Evolutionary conservation across 768 basidiomycete species (phyloP), one percentile per base, ranked within the genome.

Genomic region (Boletus bicolor): DNA sequence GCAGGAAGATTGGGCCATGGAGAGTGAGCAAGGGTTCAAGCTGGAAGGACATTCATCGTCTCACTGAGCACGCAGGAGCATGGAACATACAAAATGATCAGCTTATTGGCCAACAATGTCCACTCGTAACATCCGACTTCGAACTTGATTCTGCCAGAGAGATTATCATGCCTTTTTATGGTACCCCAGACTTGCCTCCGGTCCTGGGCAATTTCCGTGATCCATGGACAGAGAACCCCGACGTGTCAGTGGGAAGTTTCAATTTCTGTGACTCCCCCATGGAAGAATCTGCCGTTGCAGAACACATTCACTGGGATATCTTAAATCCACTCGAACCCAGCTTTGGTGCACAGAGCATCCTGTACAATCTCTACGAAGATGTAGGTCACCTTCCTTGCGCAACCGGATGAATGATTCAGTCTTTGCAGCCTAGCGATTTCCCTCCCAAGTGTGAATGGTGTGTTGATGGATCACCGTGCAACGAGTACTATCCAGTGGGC

Each of bases 381-480:
- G 58, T 64, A 39, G 19, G 62, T 51, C 32, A 1, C n/a, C 5
- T 26, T 30, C 41, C 17, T 36, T 21, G 11, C 5, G n/a, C 5
- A 1, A 12, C 17, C 2, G 21, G 3, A 42, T 1, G 9, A 15
- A 14, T 41, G 15, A 44, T 28, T 50, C 1, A 9, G 4, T 44
- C 9, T 30, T 35, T 35, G 21, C 43, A 60, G 65, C 3, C 26
- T 19, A 17, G 6, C 43, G 19, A 39, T 15, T 19, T 15, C 26
- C 11, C 2, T 15, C 7, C 21, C 42, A 12, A 3, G 5, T 67
- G 65, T 35, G 3, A 21, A 19, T 66, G 65, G 65, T 0, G 3
- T 12, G 45, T n/a, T 5, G 38, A 59, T 19, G 63, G 55, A 10
- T 35, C 17, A 2, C 52, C 46, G 3, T 66, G 66, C 35, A 51